Base-by-base conservation (phyloP, 2,329 filamentous ascomycete species). In the Hypoxylon sp. region DNA sequence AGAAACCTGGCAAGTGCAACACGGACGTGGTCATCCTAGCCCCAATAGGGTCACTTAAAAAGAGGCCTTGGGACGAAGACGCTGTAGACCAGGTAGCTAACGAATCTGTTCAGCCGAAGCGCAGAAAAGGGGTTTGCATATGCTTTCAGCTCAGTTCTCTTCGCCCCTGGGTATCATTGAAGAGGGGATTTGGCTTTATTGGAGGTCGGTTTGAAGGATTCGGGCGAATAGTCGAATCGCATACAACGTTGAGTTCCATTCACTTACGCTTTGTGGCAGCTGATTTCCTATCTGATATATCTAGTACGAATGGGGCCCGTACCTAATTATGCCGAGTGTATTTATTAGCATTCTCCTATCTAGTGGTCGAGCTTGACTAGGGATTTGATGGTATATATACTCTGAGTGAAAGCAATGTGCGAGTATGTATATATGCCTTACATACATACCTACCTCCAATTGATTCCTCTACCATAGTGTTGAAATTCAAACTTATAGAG, bases 61-160 rank as follows among this genome's bases (percentile, higher is more conserved):
- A 11, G 14, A 9, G 36, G 26, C 45, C 40, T 33, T 18, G 44
- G n/a, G 33, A 54, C 46, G 33, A 58, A n/a, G 36, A 20, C 38
- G 46, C n/a, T 64, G 50, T 24, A 33, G 45, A 14, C n/a, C n/a
- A 42, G 26, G 40, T 62, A 63, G 51, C 46, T 67, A 45, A 54
- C 36, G 30, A 54, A 57, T 40, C 56, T 62, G 45, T 62, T 65
- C 60, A 63, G 55, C 62, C 50, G 65, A 68, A 42, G 62, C 58
- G 58, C 20, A 58, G 46, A 68, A 68, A 61, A 65, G 62, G 65
- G 56, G 65, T 53, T 42, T 65, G 49, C 57, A 61, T 65, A 54
- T 14, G 28, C 22, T 59, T 42, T 68, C 57, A 62, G 54, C 61
- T 65, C 52, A 30, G 20, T 44, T 61, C 32, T 64, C 56, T 53